Conservation (phyloP, 768 basidiomycete species). For the Russula sp. region DNA sequence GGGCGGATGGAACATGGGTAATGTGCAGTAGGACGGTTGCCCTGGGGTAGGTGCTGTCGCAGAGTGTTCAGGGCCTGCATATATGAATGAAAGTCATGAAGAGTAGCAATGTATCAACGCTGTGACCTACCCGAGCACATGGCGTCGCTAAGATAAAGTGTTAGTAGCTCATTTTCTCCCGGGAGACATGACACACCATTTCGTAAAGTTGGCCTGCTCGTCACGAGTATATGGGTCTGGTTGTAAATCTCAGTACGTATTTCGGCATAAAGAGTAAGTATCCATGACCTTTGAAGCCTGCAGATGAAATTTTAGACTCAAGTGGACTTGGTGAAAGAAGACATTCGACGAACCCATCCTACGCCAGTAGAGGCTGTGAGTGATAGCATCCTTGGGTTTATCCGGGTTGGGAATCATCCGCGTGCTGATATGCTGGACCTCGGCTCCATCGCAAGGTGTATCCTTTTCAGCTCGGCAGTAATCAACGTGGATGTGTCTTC, state of each 20-base stretch:
- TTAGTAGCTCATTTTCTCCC: background rate
- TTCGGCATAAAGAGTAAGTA: background rate
- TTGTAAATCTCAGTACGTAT: background rate
- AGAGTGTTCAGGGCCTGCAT: constrained; percentile 46
- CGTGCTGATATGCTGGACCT: constrained; percentile 42
- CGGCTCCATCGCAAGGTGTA: constrained; percentile 37
- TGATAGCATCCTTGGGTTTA: constrained; percentile 46
- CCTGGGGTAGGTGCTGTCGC: constrained; percentile 34
- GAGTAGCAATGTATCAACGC: background rate
- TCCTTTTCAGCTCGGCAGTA: constrained; percentile 42
- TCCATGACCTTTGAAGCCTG: constrained; percentile 48
- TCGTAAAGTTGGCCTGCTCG: constrained; percentile 46
- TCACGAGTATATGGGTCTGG: constrained; percentile 57
- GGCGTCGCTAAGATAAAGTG: constrained; percentile 34
- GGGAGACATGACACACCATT: constrained; percentile 39
- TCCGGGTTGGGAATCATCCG: constrained; percentile 43
- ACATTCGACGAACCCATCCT: constrained; percentile 42
- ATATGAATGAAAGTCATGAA: background rate
- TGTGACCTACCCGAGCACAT: constrained; percentile 43
- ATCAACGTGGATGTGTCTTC: constrained; percentile 52
- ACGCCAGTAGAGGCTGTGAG: constrained; percentile 51
- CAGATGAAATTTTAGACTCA: background rate
- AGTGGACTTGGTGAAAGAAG: background rate
- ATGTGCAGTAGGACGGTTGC: constrained; percentile 48
- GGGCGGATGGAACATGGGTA: constrained; percentile 48